Percentiles rank a stretch among this genome's conserved stretches.
These are phyloP conservation scores for Aspergillus brasiliensis DNA, from an alignment of 2,329 filamentous ascomycete species.

Conservation along the genomic window DNA sequence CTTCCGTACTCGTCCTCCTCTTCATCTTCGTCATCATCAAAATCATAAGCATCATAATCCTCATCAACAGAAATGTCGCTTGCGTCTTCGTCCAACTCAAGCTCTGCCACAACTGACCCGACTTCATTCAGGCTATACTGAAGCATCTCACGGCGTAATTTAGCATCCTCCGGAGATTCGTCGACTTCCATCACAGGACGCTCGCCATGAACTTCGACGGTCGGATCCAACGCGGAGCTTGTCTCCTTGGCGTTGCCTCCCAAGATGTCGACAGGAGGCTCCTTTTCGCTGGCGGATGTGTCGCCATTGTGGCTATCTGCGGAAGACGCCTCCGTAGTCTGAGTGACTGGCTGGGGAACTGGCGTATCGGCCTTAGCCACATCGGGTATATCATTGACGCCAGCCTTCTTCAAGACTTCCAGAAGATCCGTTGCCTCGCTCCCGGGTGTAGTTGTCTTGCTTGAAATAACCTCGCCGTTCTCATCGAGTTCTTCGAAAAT, in stretches of 20 bases:
- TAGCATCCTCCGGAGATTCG: constrained; percentile 79
- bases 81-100: constrained; percentile 73
- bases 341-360: constrained; percentile 14
- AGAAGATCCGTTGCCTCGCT: constrained; percentile 68
- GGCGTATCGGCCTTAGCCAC: constrained; percentile 15
- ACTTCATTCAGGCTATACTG: constrained; percentile 87
- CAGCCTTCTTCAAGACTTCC: constrained; percentile 76
- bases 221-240: constrained; percentile 23
- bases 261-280: not conserved
- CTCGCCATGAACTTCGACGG: constrained; percentile 26
- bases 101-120: constrained; percentile 86
- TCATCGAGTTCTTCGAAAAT: constrained; percentile 93
- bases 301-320: constrained; percentile 3
- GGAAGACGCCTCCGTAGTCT: not conserved
- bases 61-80: constrained; percentile 56
- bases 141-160: constrained; percentile 82
- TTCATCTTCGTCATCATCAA: constrained; percentile 57
- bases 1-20: constrained; percentile 78
- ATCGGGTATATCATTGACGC: constrained; percentile 57
- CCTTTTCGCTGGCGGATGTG: not conserved
- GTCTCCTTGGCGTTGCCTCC: constrained; percentile 11
- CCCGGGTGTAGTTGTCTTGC: constrained; percentile 66
- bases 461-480: constrained; percentile 78
- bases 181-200: constrained; percentile 66
- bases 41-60: constrained; percentile 55